A percentile compares a stretch with the other conserved stretches of the same genome.
Conservation (phyloP, 345 rosid species). For the Corchorus olitorius region DNA sequence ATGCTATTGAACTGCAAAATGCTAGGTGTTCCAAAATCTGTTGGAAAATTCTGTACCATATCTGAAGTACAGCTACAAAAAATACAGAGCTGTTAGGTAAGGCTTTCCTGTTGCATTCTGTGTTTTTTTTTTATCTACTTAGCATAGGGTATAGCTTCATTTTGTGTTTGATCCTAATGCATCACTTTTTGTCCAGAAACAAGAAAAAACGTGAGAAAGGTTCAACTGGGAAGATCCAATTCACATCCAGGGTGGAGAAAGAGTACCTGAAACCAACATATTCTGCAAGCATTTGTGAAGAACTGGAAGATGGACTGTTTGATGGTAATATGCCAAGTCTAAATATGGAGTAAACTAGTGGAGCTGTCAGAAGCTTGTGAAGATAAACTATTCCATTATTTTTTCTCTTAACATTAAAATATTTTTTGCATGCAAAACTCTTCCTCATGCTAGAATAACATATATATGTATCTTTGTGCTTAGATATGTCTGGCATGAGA, state of each 20-base stretch:
- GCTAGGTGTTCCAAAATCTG: conserved; percentile 74
- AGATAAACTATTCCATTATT: not conserved
- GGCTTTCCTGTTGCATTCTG: not conserved
- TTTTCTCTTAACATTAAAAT: not conserved
- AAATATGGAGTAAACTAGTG: not conserved
- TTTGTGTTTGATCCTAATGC: conserved; percentile 8
- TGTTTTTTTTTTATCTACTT: not conserved
- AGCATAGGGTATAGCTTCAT: not conserved
- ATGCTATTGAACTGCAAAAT: conserved; percentile 19
- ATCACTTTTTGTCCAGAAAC: conserved; percentile 42
- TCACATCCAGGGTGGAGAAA: conserved; percentile 84
- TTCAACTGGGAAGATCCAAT: conserved; percentile 55
- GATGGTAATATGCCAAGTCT: conserved; percentile 56
- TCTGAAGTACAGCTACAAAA: conserved; percentile 78
- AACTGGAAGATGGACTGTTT: conserved; percentile 91
- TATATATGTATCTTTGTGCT: not conserved
- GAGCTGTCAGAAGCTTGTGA: not conserved
- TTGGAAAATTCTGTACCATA: conserved; percentile 78
- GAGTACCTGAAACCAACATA: conserved; percentile 83
- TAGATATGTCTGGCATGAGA: not conserved
- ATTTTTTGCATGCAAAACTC: not conserved
- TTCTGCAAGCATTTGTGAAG: conserved; percentile 81
- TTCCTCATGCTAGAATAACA: not conserved
- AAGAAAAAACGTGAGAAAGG: conserved; percentile 61
- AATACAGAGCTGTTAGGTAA: conserved; percentile 72